Evolutionary conservation across 2,329 filamentous ascomycete species (phyloP).

Genomic region (Corynespora cassiicola): DNA sequence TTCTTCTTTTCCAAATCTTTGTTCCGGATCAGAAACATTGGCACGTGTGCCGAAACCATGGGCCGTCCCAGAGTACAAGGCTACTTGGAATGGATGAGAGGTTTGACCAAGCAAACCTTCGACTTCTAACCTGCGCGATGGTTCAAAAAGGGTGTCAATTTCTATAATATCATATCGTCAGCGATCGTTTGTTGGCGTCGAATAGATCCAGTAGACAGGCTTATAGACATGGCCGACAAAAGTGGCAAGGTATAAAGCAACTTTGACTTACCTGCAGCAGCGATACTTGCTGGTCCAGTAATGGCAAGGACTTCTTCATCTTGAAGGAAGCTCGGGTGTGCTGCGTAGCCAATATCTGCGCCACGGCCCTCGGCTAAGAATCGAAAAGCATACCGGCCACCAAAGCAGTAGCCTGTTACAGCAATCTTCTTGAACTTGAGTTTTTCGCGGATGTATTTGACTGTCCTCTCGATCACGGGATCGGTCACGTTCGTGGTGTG

Average conservation of each 20-base stretch:
- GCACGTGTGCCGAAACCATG: slow-evolving; percentile 44
- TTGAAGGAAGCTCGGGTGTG: slow-evolving; percentile 74
- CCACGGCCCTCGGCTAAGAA: slow-evolving; percentile 60
- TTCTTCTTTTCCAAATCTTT: slow-evolving; percentile 42
- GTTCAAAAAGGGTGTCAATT: no score
- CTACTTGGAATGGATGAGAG: slow-evolving; percentile 40
- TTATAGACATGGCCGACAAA: no score
- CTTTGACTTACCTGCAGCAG: slow-evolving; percentile 55
- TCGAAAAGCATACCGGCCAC: slow-evolving; percentile 75
- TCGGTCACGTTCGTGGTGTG: slow-evolving; percentile 54
- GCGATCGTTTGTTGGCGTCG: no score
- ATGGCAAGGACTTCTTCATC: slow-evolving; percentile 71
- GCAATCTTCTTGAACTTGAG: slow-evolving; percentile 62
- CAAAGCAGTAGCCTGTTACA: slow-evolving; percentile 75
- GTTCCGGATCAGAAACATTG: slow-evolving; percentile 30
- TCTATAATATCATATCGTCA: no score
- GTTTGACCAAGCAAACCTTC: no score
- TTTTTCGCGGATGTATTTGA: slow-evolving; percentile 64
- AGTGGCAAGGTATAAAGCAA: no score
- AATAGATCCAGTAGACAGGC: no score
- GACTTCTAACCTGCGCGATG: no score
- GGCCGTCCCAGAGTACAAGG: slow-evolving; percentile 37
- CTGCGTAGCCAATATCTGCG: slow-evolving; percentile 71
- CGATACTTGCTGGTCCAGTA: slow-evolving; percentile 71
- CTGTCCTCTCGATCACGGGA: slow-evolving; percentile 56